Evolutionary conservation across 495 filamentous ascomycete species (phyloP).

Genomic region (Penicillium ochrochloron): DNA sequence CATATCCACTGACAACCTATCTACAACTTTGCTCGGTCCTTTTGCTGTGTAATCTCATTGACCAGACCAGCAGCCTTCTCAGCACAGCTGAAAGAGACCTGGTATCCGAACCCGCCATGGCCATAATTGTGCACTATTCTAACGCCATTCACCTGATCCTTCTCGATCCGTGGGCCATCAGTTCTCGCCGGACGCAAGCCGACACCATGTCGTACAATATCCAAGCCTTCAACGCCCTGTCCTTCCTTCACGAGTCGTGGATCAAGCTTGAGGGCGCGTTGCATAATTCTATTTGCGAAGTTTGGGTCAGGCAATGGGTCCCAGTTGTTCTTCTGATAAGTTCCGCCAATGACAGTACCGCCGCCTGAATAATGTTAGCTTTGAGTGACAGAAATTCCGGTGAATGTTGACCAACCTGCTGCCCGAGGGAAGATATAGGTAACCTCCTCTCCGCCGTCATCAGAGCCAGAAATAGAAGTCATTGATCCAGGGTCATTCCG

Average conservation of each 20-base stretch:
- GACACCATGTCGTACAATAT: conserved; percentile 83
- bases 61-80: conserved; percentile 28
- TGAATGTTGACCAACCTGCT: conserved; percentile 46
- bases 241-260: conserved; percentile 71
- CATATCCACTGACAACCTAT: not conserved
- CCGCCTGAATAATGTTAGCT: conserved; percentile 45
- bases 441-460: conserved; percentile 76
- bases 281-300: conserved; percentile 83
- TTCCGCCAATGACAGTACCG: conserved; percentile 82
- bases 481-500: conserved; percentile 76
- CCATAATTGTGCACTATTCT: conserved; percentile 93
- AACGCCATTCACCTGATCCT: conserved; percentile 66
- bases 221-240: conserved; percentile 74
- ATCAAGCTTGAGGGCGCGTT: conserved; percentile 68
- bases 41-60: not conserved
- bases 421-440: conserved; percentile 87
- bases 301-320: conserved; percentile 79
- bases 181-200: conserved; percentile 77
- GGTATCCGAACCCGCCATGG: conserved; percentile 88
- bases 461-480: conserved; percentile 69
- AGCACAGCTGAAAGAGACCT: conserved; percentile 82
- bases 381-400: not conserved
- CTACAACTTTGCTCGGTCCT: conserved; percentile 4
- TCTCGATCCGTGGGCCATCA: conserved; percentile 81
- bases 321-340: conserved; percentile 79